These are phyloP conservation scores for Abrus pulchellus DNA, from an alignment of 306 rosid species.

Conservation along the genomic window DNA sequence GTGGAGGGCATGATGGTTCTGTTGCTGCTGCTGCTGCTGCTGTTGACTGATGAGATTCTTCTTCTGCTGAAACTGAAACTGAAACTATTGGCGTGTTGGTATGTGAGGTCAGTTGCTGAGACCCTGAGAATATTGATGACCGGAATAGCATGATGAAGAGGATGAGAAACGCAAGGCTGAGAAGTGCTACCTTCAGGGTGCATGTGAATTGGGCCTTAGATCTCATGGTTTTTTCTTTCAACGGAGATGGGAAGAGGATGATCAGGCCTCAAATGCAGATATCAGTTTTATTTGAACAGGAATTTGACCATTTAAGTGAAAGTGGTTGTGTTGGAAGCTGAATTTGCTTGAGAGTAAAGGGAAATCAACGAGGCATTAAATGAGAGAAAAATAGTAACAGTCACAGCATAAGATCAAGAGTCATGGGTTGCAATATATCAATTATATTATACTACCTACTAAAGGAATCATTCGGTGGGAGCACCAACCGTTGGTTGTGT, in stretches of 20 bases:
- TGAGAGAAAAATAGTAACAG: neutral
- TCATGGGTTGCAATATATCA: slow-evolving; percentile 20
- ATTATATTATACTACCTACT: slow-evolving; percentile 28
- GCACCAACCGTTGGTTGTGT: slow-evolving; percentile 20
- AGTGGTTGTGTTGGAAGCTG: slow-evolving; percentile 10
- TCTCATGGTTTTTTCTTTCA: slow-evolving; percentile 39
- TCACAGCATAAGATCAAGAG: neutral
- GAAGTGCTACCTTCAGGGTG: slow-evolving; percentile 64
- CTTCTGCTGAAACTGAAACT: slow-evolving; percentile 29
- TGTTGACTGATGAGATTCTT: neutral
- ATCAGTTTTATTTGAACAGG: slow-evolving; percentile 19
- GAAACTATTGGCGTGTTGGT: slow-evolving; percentile 47
- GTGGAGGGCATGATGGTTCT: slow-evolving; percentile 48
- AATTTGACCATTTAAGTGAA: slow-evolving; percentile 17
- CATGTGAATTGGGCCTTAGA: slow-evolving; percentile 52
- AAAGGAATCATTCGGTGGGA: slow-evolving; percentile 34
- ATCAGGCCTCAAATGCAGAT: neutral
- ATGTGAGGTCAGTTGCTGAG: slow-evolving; percentile 52
- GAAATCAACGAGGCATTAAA: slow-evolving; percentile 32
- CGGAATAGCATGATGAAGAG: slow-evolving; percentile 61
- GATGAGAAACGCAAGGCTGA: slow-evolving; percentile 52
- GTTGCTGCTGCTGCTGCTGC: neutral
- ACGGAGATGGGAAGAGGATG: neutral
- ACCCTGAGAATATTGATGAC: slow-evolving; percentile 57
- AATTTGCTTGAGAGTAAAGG: slow-evolving; percentile 49